Percentiles rank a stretch among this genome's conserved stretches.
Evolutionary conservation across 345 rosid genomes (phyloP).

Genomic region (Erucastrum elatum): DNA sequence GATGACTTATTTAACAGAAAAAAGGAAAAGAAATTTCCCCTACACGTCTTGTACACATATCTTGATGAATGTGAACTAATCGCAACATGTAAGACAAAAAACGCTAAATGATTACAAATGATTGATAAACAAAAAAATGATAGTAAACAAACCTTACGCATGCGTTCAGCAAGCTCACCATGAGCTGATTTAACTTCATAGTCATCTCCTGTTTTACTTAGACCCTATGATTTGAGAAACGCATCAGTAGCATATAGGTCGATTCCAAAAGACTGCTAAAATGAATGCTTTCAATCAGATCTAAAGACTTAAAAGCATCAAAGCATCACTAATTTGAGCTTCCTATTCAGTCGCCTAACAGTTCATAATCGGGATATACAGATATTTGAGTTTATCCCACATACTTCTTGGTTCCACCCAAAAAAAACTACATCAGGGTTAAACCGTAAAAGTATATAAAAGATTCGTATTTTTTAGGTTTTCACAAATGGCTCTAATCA

Average conservation of each 20-base stretch:
- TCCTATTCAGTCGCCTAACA: neutral
- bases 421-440: neutral
- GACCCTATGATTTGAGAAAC: slow-evolving; percentile 59
- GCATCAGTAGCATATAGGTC: slow-evolving; percentile 9
- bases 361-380: neutral
- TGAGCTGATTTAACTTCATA: slow-evolving; percentile 96
- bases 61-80: slow-evolving; percentile 1
- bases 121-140: neutral
- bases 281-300: neutral
- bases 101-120: neutral
- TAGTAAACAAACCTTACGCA: slow-evolving; percentile 79
- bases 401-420: neutral
- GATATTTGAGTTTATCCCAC: neutral
- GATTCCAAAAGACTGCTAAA: slow-evolving; percentile 11
- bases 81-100: neutral
- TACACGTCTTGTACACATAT: slow-evolving; percentile 4
- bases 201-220: slow-evolving; percentile 94
- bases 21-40: neutral
- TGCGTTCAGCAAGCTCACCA: slow-evolving; percentile 96
- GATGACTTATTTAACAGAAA: no score
- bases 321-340: neutral
- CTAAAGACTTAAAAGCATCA: slow-evolving; percentile 6
- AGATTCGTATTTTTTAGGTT: neutral
- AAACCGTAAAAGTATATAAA: neutral
- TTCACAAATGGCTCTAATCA: slow-evolving; percentile 5